These are phyloP conservation scores for Agaricus sinodeliciosus DNA, from an alignment of 768 basidiomycete species.

Conservation along the genomic window DNA sequence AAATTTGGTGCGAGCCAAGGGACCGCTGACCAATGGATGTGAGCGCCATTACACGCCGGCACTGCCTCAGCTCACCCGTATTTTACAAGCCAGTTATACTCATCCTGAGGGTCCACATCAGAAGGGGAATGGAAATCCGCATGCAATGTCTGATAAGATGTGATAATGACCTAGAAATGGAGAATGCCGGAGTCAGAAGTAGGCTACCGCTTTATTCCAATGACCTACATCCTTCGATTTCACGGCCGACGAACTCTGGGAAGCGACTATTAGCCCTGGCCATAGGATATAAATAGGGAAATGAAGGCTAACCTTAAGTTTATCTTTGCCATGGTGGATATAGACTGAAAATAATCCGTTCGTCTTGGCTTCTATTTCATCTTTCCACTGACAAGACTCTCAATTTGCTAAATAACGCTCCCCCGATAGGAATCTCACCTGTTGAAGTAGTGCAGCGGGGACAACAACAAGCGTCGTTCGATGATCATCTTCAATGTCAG, in stretches of 20 bases:
- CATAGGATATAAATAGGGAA: not conserved
- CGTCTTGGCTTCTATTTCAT: conserved; percentile 65
- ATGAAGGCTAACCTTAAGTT: conserved; percentile 37
- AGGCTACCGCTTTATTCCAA: not conserved
- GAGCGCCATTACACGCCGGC: not conserved
- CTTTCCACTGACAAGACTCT: conserved; percentile 48
- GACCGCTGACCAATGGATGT: conserved; percentile 34
- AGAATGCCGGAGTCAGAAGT: not conserved
- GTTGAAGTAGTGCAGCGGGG: conserved; percentile 66
- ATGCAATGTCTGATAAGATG: conserved; percentile 70
- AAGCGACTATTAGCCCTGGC: not conserved
- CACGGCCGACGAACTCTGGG: conserved; percentile 38
- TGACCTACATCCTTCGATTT: conserved; percentile 44
- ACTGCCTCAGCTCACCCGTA: conserved; percentile 35
- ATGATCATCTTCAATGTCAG: conserved; percentile 34
- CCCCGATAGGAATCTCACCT: conserved; percentile 31
- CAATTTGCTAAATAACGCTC: not conserved
- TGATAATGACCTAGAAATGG: conserved; percentile 53
- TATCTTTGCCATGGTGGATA: conserved; percentile 68
- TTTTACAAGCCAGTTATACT: conserved; percentile 38
- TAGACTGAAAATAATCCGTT: conserved; percentile 55
- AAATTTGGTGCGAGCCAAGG: conserved; percentile 55
- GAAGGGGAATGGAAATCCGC: conserved; percentile 49
- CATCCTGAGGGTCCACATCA: conserved; percentile 38
- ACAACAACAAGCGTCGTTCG: conserved; percentile 69